These are phyloP conservation scores for Solanum virginianum DNA, from an alignment of 257 asterid genomes.

Conservation along the genomic window DNA sequence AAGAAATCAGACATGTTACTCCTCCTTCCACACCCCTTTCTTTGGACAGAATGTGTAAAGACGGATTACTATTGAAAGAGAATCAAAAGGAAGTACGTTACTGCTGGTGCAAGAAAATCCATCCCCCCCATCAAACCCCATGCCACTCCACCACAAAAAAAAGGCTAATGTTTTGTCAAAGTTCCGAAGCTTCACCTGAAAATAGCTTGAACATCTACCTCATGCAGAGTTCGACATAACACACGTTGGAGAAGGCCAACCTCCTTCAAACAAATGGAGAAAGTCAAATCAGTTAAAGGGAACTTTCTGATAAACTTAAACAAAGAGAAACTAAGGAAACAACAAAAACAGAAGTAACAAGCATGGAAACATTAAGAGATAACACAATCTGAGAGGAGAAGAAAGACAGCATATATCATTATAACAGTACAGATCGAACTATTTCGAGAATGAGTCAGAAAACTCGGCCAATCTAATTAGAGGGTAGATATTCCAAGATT, in stretches of 20 bases:
- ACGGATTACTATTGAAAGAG: background rate
- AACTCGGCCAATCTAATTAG: background rate
- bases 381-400: background rate
- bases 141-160: background rate
- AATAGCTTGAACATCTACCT: conserved; percentile 75
- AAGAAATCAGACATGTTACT: background rate
- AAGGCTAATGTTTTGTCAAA: background rate
- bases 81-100: background rate
- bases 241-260: conserved; percentile 84
- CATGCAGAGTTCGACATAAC: conserved; percentile 71
- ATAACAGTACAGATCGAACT: background rate
- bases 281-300: conserved; percentile 6
- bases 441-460: background rate
- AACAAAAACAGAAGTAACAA: background rate
- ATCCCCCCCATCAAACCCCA: background rate
- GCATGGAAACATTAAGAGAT: background rate
- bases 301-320: background rate
- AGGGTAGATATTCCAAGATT: background rate
- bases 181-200: conserved; percentile 50
- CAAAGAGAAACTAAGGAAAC: background rate
- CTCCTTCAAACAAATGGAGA: conserved; percentile 45
- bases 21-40: background rate
- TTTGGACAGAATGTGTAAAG: background rate
- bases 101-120: background rate
- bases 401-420: background rate